Conservation (phyloP, 2,329 filamentous ascomycete species). For the Alternaria sp. region DNA sequence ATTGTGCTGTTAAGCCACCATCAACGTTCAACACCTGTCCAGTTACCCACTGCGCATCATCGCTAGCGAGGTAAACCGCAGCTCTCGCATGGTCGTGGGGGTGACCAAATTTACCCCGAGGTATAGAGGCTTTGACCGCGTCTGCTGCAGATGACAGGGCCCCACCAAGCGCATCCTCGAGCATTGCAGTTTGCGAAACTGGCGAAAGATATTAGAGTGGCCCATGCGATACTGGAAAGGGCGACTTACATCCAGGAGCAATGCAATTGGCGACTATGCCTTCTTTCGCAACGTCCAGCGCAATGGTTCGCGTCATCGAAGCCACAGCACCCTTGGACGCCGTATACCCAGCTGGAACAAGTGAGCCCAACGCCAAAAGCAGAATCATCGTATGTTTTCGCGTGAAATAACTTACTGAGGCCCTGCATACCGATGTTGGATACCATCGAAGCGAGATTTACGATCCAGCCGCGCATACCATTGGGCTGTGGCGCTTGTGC, state of each 20-base stretch:
- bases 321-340: constrained; percentile 57
- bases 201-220: neutral
- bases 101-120: constrained; percentile 31
- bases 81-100: constrained; percentile 33
- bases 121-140: constrained; percentile 15
- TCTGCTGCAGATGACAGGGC: constrained; percentile 15
- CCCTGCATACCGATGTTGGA: constrained; percentile 30
- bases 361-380: neutral
- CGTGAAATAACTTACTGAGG: constrained; percentile 36
- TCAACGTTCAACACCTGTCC: constrained; percentile 23
- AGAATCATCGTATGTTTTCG: neutral
- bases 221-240: neutral
- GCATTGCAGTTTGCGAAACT: constrained; percentile 46
- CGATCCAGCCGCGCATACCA: constrained; percentile 46
- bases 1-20: neutral
- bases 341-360: constrained; percentile 49
- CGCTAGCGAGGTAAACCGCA: constrained; percentile 53
- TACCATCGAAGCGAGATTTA: constrained; percentile 47
- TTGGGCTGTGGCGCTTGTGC: constrained; percentile 38
- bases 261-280: constrained; percentile 40
- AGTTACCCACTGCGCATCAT: constrained; percentile 53
- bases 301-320: constrained; percentile 55
- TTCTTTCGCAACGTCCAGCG: constrained; percentile 52
- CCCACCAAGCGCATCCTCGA: constrained; percentile 18
- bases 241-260: constrained; percentile 12